A percentile compares a stretch with the other conserved stretches of the same genome.
Evolutionary conservation across 208 protist genomes (phyloP).

Genomic region (Crithidia sp.): DNA sequence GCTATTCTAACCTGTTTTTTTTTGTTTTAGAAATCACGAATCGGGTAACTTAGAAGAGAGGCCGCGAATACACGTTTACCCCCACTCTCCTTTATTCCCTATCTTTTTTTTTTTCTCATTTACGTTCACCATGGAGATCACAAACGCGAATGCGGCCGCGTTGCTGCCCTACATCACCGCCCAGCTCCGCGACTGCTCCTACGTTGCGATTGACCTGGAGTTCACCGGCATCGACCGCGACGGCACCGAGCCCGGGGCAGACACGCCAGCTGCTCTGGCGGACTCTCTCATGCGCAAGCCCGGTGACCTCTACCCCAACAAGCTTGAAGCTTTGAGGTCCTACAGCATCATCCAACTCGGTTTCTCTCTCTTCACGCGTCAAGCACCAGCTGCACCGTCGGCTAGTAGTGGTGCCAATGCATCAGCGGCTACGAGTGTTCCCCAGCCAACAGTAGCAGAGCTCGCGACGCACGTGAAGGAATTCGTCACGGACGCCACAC

Average conservation of each 20-base stretch:
- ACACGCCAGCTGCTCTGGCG: slow-evolving; percentile 2
- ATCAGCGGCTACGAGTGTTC: no score
- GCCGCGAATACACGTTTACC: background rate
- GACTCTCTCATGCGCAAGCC: slow-evolving; percentile 36
- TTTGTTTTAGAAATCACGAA: no score
- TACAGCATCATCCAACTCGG: slow-evolving; percentile 71
- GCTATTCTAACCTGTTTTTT: background rate
- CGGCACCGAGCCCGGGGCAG: background rate
- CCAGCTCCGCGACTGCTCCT: slow-evolving; percentile 40
- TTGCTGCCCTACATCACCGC: slow-evolving; percentile 29
- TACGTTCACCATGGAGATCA: slow-evolving; percentile 40
- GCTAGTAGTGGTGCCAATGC: background rate
- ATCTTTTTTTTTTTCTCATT: background rate
- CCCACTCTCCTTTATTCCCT: background rate
- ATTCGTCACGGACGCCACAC: background rate
- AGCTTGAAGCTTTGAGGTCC: slow-evolving; percentile 32
- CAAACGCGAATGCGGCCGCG: slow-evolving; percentile 35
- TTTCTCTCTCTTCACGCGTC: slow-evolving; percentile 52
- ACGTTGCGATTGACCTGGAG: slow-evolving; percentile 65
- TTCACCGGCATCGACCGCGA: slow-evolving; percentile 65
- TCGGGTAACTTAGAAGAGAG: no score
- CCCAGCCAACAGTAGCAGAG: background rate
- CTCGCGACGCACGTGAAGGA: slow-evolving; percentile 2
- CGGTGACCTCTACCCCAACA: slow-evolving; percentile 39
- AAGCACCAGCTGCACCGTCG: background rate